A percentile compares a stretch with the other conserved stretches of the same genome.
phyloP scores from a whole-genome alignment of 2,329 filamentous ascomycete genomes.

The Venturia asperata region DNA sequence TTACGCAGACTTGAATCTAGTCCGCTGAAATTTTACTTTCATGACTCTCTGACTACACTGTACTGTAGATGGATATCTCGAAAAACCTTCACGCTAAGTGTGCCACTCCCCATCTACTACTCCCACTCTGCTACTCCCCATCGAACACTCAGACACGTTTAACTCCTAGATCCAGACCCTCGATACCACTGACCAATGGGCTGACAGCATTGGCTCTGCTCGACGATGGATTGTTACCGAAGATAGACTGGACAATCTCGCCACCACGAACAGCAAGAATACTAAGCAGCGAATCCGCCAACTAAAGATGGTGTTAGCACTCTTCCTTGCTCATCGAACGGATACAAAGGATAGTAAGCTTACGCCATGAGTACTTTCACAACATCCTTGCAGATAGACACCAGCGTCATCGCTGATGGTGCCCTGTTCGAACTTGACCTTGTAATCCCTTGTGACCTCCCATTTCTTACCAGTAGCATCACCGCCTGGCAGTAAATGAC shows the following conservation, averaged over 20 bases:
- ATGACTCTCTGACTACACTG: neutral
- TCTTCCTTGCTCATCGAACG: slow-evolving; percentile 1
- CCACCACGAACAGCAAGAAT: slow-evolving; percentile 69
- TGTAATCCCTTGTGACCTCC: slow-evolving; percentile 70
- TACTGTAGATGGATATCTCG: slow-evolving; percentile 3
- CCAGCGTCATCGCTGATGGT: slow-evolving; percentile 67
- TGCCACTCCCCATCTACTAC: neutral
- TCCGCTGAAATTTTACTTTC: neutral
- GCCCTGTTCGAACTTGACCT: slow-evolving; percentile 61
- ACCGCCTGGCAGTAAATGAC: slow-evolving; percentile 56
- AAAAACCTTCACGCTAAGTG: neutral
- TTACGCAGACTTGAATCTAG: neutral
- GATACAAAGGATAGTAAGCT: slow-evolving; percentile 40
- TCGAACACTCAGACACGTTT: neutral
- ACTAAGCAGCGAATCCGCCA: slow-evolving; percentile 76
- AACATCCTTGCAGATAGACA: slow-evolving; percentile 90
- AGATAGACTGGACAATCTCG: slow-evolving; percentile 71
- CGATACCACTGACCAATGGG: neutral
- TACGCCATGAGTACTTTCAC: slow-evolving; percentile 85
- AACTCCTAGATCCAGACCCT: slow-evolving; percentile 2
- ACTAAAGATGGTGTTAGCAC: slow-evolving; percentile 35
- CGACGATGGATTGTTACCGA: slow-evolving; percentile 37
- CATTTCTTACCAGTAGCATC: slow-evolving; percentile 46
- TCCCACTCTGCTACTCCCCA: neutral
- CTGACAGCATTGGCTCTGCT: neutral